Conservation (phyloP, 495 filamentous ascomycete species). For the Coniosporium apollinis region DNA sequence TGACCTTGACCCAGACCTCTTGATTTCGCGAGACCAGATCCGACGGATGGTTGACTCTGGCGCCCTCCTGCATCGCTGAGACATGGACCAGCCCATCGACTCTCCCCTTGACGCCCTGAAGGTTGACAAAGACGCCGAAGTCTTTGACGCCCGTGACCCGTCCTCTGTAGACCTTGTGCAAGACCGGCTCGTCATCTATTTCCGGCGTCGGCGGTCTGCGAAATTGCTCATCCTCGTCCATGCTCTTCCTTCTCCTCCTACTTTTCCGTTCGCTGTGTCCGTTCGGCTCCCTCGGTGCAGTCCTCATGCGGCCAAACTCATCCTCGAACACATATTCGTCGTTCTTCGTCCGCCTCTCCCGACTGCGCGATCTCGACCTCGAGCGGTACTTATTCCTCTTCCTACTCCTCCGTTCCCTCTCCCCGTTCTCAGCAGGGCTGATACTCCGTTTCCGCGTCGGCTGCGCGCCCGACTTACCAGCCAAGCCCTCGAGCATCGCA, state of each 20-base stretch:
- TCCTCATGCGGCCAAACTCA: slow-evolving; percentile 38
- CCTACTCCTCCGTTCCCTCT: slow-evolving; percentile 30
- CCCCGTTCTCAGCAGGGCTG: slow-evolving; percentile 48
- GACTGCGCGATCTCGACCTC: slow-evolving; percentile 28
- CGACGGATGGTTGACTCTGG: slow-evolving; percentile 78
- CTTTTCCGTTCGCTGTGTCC: slow-evolving; percentile 18
- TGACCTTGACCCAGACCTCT: slow-evolving; percentile 80
- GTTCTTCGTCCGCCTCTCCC: slow-evolving; percentile 30
- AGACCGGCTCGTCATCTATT: slow-evolving; percentile 59
- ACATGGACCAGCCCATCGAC: slow-evolving; percentile 90
- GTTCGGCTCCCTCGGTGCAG: slow-evolving; percentile 25
- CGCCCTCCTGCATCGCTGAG: slow-evolving; percentile 80
- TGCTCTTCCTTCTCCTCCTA: slow-evolving; percentile 21
- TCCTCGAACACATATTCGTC: slow-evolving; percentile 39
- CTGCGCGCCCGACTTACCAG: slow-evolving; percentile 40
- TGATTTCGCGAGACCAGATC: slow-evolving; percentile 72
- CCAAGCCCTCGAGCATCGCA: slow-evolving; percentile 73
- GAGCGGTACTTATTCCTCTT: slow-evolving; percentile 37
- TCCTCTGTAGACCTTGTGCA: slow-evolving; percentile 84
- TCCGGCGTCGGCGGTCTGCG: slow-evolving; percentile 58
- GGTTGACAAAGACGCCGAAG: slow-evolving; percentile 89
- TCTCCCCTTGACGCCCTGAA: slow-evolving; percentile 72
- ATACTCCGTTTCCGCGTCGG: slow-evolving; percentile 49
- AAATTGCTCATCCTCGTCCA: slow-evolving; percentile 47
- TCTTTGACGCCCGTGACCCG: slow-evolving; percentile 83